phyloP scores from a whole-genome alignment of 2,329 filamentous ascomycete genomes.

The Colletotrichum phormii region DNA sequence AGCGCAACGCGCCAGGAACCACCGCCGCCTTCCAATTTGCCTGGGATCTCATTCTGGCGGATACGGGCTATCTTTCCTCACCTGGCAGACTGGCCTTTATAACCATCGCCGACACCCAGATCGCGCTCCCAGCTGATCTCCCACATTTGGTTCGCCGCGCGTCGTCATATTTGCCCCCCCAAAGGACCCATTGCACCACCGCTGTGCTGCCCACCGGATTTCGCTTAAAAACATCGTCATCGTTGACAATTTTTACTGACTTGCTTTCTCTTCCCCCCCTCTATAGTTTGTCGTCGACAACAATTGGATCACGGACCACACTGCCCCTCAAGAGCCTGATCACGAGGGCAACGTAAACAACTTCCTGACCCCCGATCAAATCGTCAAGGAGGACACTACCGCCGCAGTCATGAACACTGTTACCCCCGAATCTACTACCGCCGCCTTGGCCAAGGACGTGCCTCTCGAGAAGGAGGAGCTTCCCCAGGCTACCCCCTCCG shows the following conservation, averaged over 20 bases:
- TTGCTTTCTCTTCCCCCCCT: conserved; percentile 33
- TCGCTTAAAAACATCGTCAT: conserved; percentile 33
- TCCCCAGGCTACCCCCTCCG: conserved; percentile 45
- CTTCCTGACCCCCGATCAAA: conserved; percentile 81
- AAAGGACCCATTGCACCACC: conserved; percentile 30
- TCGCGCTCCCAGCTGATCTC: conserved; percentile 26
- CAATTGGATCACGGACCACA: conserved; percentile 86
- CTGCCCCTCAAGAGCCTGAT: conserved; percentile 85
- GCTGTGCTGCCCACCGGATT: conserved; percentile 28
- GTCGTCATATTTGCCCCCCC: conserved; percentile 33
- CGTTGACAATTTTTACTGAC: conserved; percentile 27
- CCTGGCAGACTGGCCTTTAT: conserved; percentile 16
- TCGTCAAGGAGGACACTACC: conserved; percentile 60
- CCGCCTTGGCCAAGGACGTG: conserved; percentile 70
- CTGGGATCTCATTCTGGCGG: not conserved
- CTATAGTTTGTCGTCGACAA: conserved; percentile 93
- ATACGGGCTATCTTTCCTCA: conserved; percentile 1
- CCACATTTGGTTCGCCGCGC: conserved; percentile 25
- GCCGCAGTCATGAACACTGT: conserved; percentile 73
- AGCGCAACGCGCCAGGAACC: conserved; percentile 10
- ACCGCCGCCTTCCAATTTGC: conserved; percentile 35
- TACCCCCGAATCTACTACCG: conserved; percentile 78
- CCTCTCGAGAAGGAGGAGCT: conserved; percentile 42
- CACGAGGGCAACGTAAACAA: conserved; percentile 91
- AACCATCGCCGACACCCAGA: conserved; percentile 31